A percentile compares a stretch with the other conserved stretches of the same genome.
These are phyloP conservation scores for Trichoderma pleuroti DNA, from an alignment of 2,329 filamentous ascomycete genomes.

Conservation along the genomic window DNA sequence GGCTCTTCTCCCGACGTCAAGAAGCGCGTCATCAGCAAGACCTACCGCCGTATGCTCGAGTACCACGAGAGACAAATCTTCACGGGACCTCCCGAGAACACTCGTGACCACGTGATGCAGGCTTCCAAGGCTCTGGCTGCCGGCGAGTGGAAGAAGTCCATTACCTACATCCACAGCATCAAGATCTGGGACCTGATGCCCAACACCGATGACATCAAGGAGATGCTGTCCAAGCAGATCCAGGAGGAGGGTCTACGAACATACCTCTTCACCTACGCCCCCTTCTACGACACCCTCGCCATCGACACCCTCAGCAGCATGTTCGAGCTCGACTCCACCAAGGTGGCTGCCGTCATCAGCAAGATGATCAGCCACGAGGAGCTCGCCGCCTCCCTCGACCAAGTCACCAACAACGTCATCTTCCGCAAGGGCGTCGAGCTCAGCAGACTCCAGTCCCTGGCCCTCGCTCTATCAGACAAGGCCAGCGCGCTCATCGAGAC, in stretches of 20 bases:
- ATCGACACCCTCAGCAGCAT: constrained; percentile 81
- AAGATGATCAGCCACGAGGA: constrained; percentile 99
- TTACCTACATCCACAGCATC: constrained; percentile 90
- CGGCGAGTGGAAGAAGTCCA: constrained; percentile 98
- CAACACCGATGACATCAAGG: constrained; percentile 87
- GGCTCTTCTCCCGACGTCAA: constrained; percentile 95
- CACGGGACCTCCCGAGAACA: constrained; percentile 97
- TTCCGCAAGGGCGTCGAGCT: constrained; percentile 99
- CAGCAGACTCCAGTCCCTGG: constrained; percentile 89
- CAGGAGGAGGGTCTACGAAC: constrained; percentile 97
- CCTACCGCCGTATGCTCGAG: constrained; percentile 97
- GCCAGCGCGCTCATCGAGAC: constrained; percentile 92
- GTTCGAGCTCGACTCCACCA: constrained; percentile 90
- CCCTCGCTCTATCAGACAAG: constrained; percentile 92
- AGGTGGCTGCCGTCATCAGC: constrained; percentile 92
- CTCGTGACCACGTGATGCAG: constrained; percentile 98
- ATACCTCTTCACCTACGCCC: constrained; percentile 98
- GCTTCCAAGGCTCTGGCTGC: constrained; percentile 94
- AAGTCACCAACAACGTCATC: constrained; percentile 95
- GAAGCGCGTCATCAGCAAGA: constrained; percentile 98
- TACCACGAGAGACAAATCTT: constrained; percentile 99
- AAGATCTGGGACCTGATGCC: constrained; percentile 99
- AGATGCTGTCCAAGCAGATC: constrained; percentile 95
- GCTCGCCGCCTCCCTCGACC: constrained; percentile 90
- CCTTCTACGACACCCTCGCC: constrained; percentile 96